Evolutionary conservation across 225 moss, liverwort and hornwort genomes (phyloP).

Genomic region (Physcomitrium patens): DNA sequence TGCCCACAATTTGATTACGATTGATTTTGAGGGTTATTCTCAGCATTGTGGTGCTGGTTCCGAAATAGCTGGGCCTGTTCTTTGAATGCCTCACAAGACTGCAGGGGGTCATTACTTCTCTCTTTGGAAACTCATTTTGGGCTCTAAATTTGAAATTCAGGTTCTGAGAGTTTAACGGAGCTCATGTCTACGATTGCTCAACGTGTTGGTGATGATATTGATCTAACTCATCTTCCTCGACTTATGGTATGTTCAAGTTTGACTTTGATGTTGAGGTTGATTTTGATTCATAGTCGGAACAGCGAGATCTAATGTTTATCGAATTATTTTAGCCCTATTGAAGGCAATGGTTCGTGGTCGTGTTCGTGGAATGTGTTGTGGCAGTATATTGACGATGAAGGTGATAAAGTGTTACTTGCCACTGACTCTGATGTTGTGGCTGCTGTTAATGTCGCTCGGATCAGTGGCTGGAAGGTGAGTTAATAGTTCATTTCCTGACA

Average conservation of each 20-base stretch:
- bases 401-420: conserved; percentile 86
- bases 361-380: conserved; percentile 26
- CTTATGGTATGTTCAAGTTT: conserved; percentile 65
- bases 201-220: conserved; percentile 91
- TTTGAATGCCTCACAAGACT: neutral
- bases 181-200: conserved; percentile 94
- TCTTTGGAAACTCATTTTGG: neutral
- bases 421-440: conserved; percentile 77
- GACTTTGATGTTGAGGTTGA: conserved; percentile 11
- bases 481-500: neutral
- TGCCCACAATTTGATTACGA: neutral
- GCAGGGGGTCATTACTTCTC: conserved; percentile 1
- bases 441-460: conserved; percentile 62
- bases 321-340: neutral
- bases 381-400: conserved; percentile 99
- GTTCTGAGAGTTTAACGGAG: conserved; percentile 97
- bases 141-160: conserved; percentile 37
- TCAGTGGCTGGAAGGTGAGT: conserved; percentile 93
- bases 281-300: neutral
- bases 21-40: neutral
- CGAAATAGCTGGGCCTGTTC: neutral
- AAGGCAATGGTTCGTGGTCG: conserved; percentile 1
- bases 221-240: conserved; percentile 82
- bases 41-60: neutral
- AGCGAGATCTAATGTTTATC: neutral